phyloP scores from a whole-genome alignment of 2,329 filamentous ascomycete genomes.

The Akanthomyces uredinophilus region DNA sequence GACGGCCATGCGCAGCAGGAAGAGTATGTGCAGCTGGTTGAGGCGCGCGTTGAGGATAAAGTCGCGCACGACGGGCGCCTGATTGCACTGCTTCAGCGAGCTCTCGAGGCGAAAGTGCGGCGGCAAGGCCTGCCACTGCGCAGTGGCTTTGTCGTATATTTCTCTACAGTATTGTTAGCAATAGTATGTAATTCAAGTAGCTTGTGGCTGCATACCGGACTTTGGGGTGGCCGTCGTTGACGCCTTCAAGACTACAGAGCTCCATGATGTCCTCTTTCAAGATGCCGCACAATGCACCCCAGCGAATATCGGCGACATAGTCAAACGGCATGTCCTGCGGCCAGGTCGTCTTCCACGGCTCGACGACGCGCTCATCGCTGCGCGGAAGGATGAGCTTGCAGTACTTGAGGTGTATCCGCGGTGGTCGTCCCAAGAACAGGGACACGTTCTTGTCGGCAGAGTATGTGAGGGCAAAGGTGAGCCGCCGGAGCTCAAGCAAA shows the following conservation, averaged over 20 bases:
- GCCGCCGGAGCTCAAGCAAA: slow-evolving; percentile 34
- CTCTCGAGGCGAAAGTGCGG: slow-evolving; percentile 12
- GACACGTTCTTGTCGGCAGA: slow-evolving; percentile 42
- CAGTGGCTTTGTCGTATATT: not conserved
- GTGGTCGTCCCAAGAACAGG: slow-evolving; percentile 45
- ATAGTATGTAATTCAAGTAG: too few species aligned
- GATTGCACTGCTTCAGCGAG: slow-evolving; percentile 12
- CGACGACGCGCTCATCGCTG: not conserved
- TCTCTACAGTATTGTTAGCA: not conserved
- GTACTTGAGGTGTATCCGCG: slow-evolving; percentile 38
- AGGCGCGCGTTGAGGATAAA: slow-evolving; percentile 12
- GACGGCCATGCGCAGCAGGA: slow-evolving; percentile 13
- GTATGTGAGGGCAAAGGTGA: slow-evolving; percentile 38
- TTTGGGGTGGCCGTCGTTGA: slow-evolving; percentile 5
- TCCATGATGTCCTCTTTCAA: slow-evolving; percentile 16
- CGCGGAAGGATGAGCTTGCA: slow-evolving; percentile 30
- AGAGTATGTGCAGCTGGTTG: slow-evolving; percentile 13
- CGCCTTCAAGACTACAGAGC: not conserved
- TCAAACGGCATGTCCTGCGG: slow-evolving; percentile 13
- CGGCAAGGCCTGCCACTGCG: slow-evolving; percentile 13
- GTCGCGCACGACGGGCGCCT: slow-evolving; percentile 3
- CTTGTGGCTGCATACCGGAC: slow-evolving; percentile 1
- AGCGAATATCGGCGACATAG: slow-evolving; percentile 15
- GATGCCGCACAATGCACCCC: slow-evolving; percentile 11
- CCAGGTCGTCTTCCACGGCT: slow-evolving; percentile 9